Evolutionary conservation across 176 grass and related monocot species (phyloP).

Genomic region (Eleusine indica): DNA sequence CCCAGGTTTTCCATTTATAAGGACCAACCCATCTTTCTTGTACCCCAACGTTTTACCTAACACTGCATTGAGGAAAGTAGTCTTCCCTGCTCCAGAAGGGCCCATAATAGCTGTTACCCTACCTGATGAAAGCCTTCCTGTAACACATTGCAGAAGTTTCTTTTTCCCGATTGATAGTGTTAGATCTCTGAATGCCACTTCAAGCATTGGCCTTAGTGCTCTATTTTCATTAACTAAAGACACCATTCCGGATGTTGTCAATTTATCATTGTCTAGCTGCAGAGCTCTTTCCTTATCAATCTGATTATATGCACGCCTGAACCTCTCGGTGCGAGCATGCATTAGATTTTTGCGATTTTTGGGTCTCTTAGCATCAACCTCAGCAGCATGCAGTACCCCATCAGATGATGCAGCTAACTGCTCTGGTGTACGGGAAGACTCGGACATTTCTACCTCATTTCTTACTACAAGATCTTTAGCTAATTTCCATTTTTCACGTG

Average conservation of each 20-base stretch:
- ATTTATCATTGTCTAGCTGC: constrained; percentile 45
- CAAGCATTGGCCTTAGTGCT: constrained; percentile 55
- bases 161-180: constrained; percentile 65
- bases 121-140: constrained; percentile 72
- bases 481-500: constrained; percentile 69
- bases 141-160: constrained; percentile 72
- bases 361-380: constrained; percentile 34
- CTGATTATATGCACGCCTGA: constrained; percentile 57
- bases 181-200: constrained; percentile 71
- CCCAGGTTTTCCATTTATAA: constrained; percentile 71
- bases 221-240: constrained; percentile 53
- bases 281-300: constrained; percentile 54
- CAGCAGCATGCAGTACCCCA: neutral
- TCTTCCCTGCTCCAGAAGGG: constrained; percentile 85
- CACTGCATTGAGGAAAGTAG: constrained; percentile 82
- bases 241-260: constrained; percentile 55
- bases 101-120: constrained; percentile 78
- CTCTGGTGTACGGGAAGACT: constrained; percentile 35
- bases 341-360: constrained; percentile 45
- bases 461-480: constrained; percentile 53
- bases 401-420: constrained; percentile 44
- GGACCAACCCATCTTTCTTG: constrained; percentile 65
- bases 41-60: constrained; percentile 72
- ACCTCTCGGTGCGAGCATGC: constrained; percentile 53
- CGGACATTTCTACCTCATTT: constrained; percentile 36